phyloP scores from a whole-genome alignment of 495 filamentous ascomycete species.

The Sporormia fimetaria region DNA sequence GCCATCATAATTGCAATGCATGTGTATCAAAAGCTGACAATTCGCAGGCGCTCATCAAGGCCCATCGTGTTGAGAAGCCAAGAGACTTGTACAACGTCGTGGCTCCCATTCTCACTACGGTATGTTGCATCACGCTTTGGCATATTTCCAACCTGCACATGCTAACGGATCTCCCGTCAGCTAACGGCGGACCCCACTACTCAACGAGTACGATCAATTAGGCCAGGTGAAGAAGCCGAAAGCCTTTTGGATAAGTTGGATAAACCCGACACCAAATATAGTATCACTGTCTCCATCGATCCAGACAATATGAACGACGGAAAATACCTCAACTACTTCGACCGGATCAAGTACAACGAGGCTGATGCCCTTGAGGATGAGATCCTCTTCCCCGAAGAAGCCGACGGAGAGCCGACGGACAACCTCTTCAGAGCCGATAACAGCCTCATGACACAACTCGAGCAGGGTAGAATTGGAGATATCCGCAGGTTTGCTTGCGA shows the following conservation, averaged over 20 bases:
- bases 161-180: no score
- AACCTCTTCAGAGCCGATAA: constrained; percentile 33
- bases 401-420: constrained; percentile 19
- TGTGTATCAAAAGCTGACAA: no score
- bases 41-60: no score
- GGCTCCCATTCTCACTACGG: no score
- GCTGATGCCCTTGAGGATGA: constrained; percentile 38
- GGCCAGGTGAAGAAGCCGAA: constrained; percentile 32
- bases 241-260: constrained; percentile 35
- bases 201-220: constrained; percentile 33
- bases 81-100: no score
- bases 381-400: constrained; percentile 38
- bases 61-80: no score
- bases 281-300: background rate
- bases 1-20: no score
- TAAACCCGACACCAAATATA: constrained; percentile 24
- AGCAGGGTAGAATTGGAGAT: constrained; percentile 36
- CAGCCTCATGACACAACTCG: no score
- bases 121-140: no score
- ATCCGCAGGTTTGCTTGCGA: constrained; percentile 24
- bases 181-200: constrained; percentile 32
- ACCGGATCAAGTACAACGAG: constrained; percentile 40
- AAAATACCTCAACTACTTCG: constrained; percentile 22
- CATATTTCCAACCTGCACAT: no score
- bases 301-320: constrained; percentile 1